phyloP scores from a whole-genome alignment of 176 grass and related monocot genomes.

The Phoenix dactylifera region DNA sequence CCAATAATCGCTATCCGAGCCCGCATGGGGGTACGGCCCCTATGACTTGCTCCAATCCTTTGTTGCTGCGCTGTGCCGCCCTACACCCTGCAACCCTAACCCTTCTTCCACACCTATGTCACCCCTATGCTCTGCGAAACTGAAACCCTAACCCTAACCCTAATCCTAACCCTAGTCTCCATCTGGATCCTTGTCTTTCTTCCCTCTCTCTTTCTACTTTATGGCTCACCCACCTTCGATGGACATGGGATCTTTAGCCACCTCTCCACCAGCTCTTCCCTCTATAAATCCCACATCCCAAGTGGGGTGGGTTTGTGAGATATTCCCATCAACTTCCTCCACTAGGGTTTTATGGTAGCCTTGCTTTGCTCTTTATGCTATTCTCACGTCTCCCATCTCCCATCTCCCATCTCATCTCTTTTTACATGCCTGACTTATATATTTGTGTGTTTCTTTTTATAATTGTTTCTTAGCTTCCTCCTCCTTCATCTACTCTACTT shows the following conservation, averaged over 20 bases:
- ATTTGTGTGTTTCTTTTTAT: not conserved
- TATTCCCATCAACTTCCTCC: not conserved
- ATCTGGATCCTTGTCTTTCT: not conserved
- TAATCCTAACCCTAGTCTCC: not conserved
- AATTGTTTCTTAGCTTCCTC: not conserved
- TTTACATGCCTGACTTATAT: not conserved
- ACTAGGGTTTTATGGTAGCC: not conserved
- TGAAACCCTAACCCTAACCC: constrained; percentile 4
- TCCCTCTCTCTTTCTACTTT: not conserved
- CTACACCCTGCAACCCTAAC: constrained; percentile 10
- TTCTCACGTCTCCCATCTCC: not conserved
- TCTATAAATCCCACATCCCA: not conserved
- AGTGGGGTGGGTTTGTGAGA: no score
- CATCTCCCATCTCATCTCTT: not conserved
- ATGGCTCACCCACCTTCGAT: not conserved
- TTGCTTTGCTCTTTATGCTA: not conserved
- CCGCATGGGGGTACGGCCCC: constrained; percentile 8
- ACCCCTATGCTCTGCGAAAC: not conserved
- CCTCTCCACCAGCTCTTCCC: not conserved
- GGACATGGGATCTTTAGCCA: not conserved
- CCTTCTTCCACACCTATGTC: no score
- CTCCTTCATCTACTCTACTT: not conserved
- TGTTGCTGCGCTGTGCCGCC: constrained; percentile 2
- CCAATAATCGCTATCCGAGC: constrained; percentile 5
- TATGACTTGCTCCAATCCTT: constrained; percentile 7